These are phyloP conservation scores for Ploettnerulaceae sp. DNA, from an alignment of 2,329 filamentous ascomycete genomes.

Conservation along the genomic window DNA sequence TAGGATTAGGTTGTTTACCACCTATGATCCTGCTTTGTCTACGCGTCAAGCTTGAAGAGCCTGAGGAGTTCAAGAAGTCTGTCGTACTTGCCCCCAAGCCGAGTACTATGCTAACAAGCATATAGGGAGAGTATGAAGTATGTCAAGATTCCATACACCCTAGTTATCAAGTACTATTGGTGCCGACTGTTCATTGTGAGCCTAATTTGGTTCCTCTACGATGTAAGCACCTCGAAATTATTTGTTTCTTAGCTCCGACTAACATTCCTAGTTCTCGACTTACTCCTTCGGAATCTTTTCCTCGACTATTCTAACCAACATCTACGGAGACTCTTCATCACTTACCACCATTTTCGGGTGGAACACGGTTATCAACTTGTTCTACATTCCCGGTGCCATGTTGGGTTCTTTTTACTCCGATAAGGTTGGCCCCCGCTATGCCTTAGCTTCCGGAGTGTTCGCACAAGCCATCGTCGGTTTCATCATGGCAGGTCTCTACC, in stretches of 20 bases:
- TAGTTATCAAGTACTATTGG: constrained; percentile 65
- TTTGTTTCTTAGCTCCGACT: not conserved
- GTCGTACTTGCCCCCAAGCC: not conserved
- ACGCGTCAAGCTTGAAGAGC: constrained; percentile 69
- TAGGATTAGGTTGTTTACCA: constrained; percentile 76
- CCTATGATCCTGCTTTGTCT: constrained; percentile 66
- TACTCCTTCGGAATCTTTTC: constrained; percentile 88
- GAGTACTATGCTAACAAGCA: constrained; percentile 11
- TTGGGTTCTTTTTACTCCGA: constrained; percentile 74
- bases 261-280: constrained; percentile 57
- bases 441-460: constrained; percentile 65
- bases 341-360: constrained; percentile 80
- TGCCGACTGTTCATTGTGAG: constrained; percentile 64
- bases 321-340: constrained; percentile 53
- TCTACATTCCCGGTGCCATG: constrained; percentile 80
- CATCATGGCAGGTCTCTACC: constrained; percentile 80
- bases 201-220: constrained; percentile 81
- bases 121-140: constrained; percentile 34
- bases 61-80: constrained; percentile 62
- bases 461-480: constrained; percentile 77
- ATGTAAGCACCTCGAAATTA: constrained; percentile 41
- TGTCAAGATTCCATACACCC: constrained; percentile 49
- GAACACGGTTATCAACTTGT: constrained; percentile 83
- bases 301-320: constrained; percentile 63
- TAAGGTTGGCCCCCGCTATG: constrained; percentile 70